Percentiles rank a stretch among this genome's conserved stretches.
These are phyloP conservation scores for Linum usitatissimum DNA, from an alignment of 345 rosid species.

Conservation along the genomic window DNA sequence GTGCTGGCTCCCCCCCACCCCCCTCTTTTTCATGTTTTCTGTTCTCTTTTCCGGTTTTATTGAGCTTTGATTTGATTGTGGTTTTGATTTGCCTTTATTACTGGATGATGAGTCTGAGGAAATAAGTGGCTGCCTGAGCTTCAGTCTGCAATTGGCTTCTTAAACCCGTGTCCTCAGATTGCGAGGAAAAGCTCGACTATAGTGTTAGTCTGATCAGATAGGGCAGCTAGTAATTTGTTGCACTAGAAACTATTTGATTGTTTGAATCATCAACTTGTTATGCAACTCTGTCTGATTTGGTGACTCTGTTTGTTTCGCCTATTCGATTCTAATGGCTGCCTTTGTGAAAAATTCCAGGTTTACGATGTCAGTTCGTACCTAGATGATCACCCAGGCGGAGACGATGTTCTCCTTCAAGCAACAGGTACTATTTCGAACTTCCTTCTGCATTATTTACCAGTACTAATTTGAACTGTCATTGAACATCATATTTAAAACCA, in stretches of 20 bases:
- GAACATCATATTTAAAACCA: background rate
- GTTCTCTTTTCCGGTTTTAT: too few relatives aligned
- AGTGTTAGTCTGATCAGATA: background rate
- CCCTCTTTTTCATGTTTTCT: background rate
- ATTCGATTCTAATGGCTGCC: background rate
- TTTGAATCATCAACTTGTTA: background rate
- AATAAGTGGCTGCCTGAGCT: background rate
- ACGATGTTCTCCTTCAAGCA: slow-evolving; percentile 64
- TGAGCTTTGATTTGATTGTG: too few relatives aligned
- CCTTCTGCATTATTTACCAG: background rate
- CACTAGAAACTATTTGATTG: background rate
- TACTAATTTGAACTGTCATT: background rate
- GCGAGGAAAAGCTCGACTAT: too few relatives aligned
- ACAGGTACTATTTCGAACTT: slow-evolving; percentile 35
- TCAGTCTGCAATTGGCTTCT: background rate
- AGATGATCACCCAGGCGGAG: slow-evolving; percentile 97
- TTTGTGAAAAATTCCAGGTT: slow-evolving; percentile 31
- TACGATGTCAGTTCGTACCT: slow-evolving; percentile 70
- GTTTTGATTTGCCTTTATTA: too few relatives aligned
- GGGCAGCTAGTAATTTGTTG: background rate
- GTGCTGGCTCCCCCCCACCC: slow-evolving; percentile 17
- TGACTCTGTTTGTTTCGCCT: background rate
- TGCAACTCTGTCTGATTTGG: background rate
- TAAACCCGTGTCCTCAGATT: background rate
- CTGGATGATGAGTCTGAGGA: too few relatives aligned